These are phyloP conservation scores for Diutina scorzettiae DNA, from an alignment of 1,139 yeast genomes.

Conservation along the genomic window DNA sequence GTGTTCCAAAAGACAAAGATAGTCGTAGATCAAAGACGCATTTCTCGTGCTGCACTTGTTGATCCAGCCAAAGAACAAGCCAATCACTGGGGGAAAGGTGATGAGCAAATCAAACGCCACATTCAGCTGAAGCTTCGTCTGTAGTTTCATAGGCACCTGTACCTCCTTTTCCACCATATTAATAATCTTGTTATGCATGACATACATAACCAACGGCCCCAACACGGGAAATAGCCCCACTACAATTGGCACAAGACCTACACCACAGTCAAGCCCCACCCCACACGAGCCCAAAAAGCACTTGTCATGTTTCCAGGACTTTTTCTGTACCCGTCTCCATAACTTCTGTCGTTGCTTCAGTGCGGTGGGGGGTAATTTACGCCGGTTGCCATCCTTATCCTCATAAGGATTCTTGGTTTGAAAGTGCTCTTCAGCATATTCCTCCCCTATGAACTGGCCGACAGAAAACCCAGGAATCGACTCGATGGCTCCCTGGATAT, in stretches of 20 bases:
- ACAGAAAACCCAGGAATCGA: background rate
- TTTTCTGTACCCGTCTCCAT: constrained; percentile 61
- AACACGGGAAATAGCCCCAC: constrained; percentile 57
- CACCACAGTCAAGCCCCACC: constrained; percentile 59
- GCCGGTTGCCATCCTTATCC: constrained; percentile 43
- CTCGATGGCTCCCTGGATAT: background rate
- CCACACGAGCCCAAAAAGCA: constrained; percentile 68
- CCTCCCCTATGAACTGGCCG: constrained; percentile 12
- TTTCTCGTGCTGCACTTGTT: constrained; percentile 83
- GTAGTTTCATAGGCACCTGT: constrained; percentile 44
- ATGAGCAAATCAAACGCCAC: constrained; percentile 61
- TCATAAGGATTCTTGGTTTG: constrained; percentile 62
- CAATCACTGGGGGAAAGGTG: constrained; percentile 69
- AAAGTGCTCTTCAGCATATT: constrained; percentile 47
- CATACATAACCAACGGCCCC: constrained; percentile 76
- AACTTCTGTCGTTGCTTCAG: constrained; percentile 50
- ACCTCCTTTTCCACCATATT: constrained; percentile 42
- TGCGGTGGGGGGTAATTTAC: constrained; percentile 36
- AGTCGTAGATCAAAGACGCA: constrained; percentile 60
- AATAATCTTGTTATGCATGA: constrained; percentile 57
- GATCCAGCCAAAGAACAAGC: constrained; percentile 67
- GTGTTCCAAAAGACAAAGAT: constrained; percentile 26
- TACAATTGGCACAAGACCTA: constrained; percentile 64
- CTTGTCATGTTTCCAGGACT: constrained; percentile 80
- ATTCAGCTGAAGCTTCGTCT: constrained; percentile 63